These are phyloP conservation scores for Vigna radiata DNA, from an alignment of 306 rosid species.

Conservation along the genomic window DNA sequence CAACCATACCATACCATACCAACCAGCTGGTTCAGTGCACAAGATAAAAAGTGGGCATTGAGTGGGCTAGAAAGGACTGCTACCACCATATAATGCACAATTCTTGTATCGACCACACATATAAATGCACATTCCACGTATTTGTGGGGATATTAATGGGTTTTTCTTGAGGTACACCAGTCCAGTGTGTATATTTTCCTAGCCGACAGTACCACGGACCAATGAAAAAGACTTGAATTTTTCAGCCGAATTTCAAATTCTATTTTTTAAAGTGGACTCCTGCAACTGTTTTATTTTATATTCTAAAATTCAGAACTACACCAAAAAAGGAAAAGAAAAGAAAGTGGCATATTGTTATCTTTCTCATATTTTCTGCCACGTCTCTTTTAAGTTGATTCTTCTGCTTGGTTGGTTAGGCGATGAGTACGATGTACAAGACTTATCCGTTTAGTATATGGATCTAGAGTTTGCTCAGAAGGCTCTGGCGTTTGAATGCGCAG, in stretches of 20 bases:
- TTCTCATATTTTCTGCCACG: background rate
- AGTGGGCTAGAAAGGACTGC: slow-evolving; percentile 57
- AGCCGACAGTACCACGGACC: slow-evolving; percentile 48
- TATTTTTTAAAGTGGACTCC: slow-evolving; percentile 34
- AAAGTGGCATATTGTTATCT: slow-evolving; percentile 26
- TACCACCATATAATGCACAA: slow-evolving; percentile 44
- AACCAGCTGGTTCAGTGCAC: slow-evolving; percentile 41
- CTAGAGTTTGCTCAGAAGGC: slow-evolving; percentile 34
- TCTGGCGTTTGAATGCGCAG: slow-evolving; percentile 29
- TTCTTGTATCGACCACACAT: slow-evolving; percentile 38
- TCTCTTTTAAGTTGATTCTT: slow-evolving; percentile 22
- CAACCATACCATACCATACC: background rate
- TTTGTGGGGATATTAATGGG: slow-evolving; percentile 55
- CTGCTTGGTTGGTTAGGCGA: slow-evolving; percentile 38
- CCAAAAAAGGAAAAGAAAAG: background rate
- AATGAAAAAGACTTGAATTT: slow-evolving; percentile 40
- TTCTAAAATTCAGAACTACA: background rate
- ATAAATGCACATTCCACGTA: slow-evolving; percentile 38
- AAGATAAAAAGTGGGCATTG: slow-evolving; percentile 32
- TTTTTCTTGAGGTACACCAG: slow-evolving; percentile 41
- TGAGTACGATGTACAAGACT: slow-evolving; percentile 33
- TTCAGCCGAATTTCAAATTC: slow-evolving; percentile 33
- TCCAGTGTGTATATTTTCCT: slow-evolving; percentile 43
- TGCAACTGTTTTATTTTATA: slow-evolving; percentile 23
- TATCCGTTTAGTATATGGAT: slow-evolving; percentile 32